A percentile compares a stretch with the other conserved stretches of the same genome.
Conservation (phyloP, 768 basidiomycete genomes). For the Suillus subaureus region DNA sequence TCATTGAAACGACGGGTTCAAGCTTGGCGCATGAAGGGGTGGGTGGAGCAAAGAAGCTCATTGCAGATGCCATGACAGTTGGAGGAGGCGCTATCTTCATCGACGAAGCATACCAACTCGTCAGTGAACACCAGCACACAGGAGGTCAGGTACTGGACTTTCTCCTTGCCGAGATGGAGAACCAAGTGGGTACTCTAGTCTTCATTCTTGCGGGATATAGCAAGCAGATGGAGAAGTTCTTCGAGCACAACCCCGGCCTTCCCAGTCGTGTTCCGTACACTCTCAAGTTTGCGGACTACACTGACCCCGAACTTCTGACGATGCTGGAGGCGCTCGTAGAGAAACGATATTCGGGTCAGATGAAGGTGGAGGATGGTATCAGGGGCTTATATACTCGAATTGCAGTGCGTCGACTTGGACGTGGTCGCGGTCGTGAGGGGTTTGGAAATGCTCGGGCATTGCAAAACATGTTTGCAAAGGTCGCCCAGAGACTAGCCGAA, state of each 20-base stretch:
- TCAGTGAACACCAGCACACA: conserved; percentile 44
- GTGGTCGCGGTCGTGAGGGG: conserved; percentile 58
- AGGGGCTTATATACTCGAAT: conserved; percentile 58
- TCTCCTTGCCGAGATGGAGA: conserved; percentile 76
- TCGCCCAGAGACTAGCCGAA: conserved; percentile 55
- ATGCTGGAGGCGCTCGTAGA: conserved; percentile 55
- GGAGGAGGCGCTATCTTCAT: conserved; percentile 71
- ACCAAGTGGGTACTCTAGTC: conserved; percentile 60
- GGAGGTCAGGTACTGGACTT: conserved; percentile 68
- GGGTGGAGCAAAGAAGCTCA: conserved; percentile 47
- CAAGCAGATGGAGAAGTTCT: conserved; percentile 76
- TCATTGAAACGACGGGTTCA: conserved; percentile 67
- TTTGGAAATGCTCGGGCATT: conserved; percentile 73
- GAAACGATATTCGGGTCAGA: conserved; percentile 48
- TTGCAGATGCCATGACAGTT: conserved; percentile 46
- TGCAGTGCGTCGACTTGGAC: conserved; percentile 59
- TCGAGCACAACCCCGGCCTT: conserved; percentile 74
- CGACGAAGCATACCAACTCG: conserved; percentile 74
- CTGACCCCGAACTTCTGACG: conserved; percentile 52
- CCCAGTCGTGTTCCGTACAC: conserved; percentile 66
- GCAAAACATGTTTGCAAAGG: conserved; percentile 47
- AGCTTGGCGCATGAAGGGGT: conserved; percentile 61
- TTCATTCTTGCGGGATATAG: conserved; percentile 75
- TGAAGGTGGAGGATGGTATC: conserved; percentile 58
- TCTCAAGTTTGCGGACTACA: conserved; percentile 64